phyloP scores from a whole-genome alignment of 208 protist species.

The Acanthamoeba rhysodes region DNA sequence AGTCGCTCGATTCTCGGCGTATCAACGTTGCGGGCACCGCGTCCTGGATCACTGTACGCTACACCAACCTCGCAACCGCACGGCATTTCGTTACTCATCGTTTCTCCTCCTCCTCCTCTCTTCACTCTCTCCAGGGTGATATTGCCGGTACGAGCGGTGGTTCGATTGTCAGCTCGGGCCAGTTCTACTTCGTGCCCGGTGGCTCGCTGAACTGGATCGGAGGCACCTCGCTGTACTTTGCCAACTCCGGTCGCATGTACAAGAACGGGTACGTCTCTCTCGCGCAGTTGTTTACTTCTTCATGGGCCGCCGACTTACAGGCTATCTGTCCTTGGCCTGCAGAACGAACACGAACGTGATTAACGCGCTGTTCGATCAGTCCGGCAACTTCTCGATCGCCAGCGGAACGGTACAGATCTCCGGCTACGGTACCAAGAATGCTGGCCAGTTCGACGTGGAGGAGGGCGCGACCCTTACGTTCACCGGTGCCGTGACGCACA shows the following conservation, averaged over 20 bases:
- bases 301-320: not conserved
- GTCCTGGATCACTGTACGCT: not conserved
- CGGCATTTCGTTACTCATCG: too few relatives aligned
- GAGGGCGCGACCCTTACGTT: not conserved
- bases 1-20: conserved; percentile 6
- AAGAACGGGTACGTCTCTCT: conserved; percentile 41
- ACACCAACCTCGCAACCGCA: too few relatives aligned
- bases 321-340: too few relatives aligned
- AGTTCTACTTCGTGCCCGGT: conserved; percentile 60
- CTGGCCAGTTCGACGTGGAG: not conserved
- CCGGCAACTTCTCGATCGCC: conserved; percentile 58
- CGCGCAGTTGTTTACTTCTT: not conserved
- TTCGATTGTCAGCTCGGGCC: conserved; percentile 16
- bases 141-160: conserved; percentile 2
- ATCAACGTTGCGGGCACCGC: not conserved
- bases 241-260: conserved; percentile 49
- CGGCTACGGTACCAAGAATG: conserved; percentile 26
- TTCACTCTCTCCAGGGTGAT: not conserved
- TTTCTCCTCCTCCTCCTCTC: not conserved
- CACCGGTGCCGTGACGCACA: conserved; percentile 13
- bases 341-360: conserved; percentile 65
- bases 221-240: conserved; percentile 36
- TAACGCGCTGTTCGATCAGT: conserved; percentile 57
- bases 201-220: conserved; percentile 48
- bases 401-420: not conserved